These are phyloP conservation scores for Yarrowia keelungensis DNA, from an alignment of 805 yeast species.

Conservation along the genomic window DNA sequence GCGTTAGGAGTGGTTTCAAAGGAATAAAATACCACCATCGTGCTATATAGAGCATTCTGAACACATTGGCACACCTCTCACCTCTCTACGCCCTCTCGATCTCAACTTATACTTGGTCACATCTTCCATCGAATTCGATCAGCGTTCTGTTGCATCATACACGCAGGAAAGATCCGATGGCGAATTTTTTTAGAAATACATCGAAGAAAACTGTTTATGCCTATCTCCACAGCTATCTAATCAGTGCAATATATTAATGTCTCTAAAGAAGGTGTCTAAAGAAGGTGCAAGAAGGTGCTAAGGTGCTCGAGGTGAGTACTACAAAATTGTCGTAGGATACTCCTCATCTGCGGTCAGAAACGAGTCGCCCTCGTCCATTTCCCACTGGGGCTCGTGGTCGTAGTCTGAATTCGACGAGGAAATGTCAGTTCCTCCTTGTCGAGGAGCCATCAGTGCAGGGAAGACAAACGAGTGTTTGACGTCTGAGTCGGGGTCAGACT, in stretches of 20 bases:
- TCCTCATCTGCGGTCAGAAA: constrained; percentile 31
- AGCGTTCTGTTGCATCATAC: neutral
- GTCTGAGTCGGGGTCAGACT: constrained; percentile 25
- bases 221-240: too few species aligned
- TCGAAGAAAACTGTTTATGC: too few species aligned
- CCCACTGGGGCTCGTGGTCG: constrained; percentile 9
- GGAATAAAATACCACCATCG: too few species aligned
- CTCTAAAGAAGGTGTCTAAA: neutral
- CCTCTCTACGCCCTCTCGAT: too few species aligned
- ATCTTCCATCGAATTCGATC: too few species aligned
- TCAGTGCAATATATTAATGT: constrained; percentile 1
- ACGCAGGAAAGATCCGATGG: neutral
- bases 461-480: constrained; percentile 31
- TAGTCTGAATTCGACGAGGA: constrained; percentile 27
- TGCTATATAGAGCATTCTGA: too few species aligned
- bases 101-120: too few species aligned
- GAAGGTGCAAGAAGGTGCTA: too few species aligned
- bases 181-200: too few species aligned
- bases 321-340: constrained; percentile 1
- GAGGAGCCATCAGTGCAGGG: constrained; percentile 17
- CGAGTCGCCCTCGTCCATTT: constrained; percentile 19
- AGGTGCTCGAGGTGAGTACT: too few species aligned
- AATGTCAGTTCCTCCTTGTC: constrained; percentile 1
- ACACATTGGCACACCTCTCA: too few species aligned
- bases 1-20: too few species aligned